Base-by-base conservation (phyloP, 2,329 filamentous ascomycete genomes). In the Fusarium sp. region DNA sequence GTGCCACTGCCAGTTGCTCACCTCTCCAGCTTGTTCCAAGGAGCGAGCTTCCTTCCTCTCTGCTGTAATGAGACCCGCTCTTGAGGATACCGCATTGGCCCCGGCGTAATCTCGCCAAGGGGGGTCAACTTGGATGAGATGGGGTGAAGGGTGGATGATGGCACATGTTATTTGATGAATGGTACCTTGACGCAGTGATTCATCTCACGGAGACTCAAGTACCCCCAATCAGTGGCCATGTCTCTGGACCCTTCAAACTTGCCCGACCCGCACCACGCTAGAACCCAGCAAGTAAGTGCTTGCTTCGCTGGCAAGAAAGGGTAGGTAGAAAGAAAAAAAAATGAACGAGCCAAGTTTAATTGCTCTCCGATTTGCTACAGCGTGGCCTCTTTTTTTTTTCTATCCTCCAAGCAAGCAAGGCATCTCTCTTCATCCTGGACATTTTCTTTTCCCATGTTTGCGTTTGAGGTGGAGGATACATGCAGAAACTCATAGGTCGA, bases 31-130 rank as follows among this genome's bases (percentile, higher is more conserved):
- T 53, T 33, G 27, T 33, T 53, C 50, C 31, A 31, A 53, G 50
- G 46, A 51, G 29, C 50, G 11, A 20, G 16, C 29, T 27, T n/a
- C 18, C 29, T 27, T n/a, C 18, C 18, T 18, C 20, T 33, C 57
- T 66, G 55, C 59, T 74, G 70, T 72, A 70, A 71, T 74, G 65
- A 74, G 73, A 73, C 73, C 73, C 73, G 73, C 71, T 67, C 66
- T 65, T 49, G 38, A 71, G 57, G 54, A 53, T 65, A 71, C 65
- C 67, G 71, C 71, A 74, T 69, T 72, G 71, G 61, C 62, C 67
- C 69, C 71, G 68, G 71, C 65, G 71, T 74, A 74, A 74, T 74
- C 67, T 74, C 73, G 67, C 58, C 71, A 74, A 66, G 67, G 67
- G 25, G 25, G 63, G 59, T 60, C 57, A 44, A 50, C 62, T 46